Base-by-base conservation (phyloP, 306 rosid species). In the Cajanus cajan region DNA sequence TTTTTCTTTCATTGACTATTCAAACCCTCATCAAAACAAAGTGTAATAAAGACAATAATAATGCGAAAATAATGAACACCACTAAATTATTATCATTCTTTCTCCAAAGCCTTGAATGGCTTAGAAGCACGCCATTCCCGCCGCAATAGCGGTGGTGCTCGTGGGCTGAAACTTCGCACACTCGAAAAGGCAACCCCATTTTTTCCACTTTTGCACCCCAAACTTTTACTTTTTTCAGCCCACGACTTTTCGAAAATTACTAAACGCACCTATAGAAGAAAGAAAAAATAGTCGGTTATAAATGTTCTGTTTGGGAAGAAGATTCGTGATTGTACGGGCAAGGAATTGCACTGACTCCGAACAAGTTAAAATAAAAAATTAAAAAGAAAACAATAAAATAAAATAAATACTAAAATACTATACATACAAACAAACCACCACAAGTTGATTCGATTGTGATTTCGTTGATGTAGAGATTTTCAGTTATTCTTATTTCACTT, bases 121-220 rank as follows among this genome's bases (percentile, higher is more conserved):
- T 51, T 18, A 7, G 52, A 39, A 36, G 13, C 84, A 85, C 89
- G 88, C 93, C 88, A 87, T 86, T 81, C 74, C 82, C 88, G 95
- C 98, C 95, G 92, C 89, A 86, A 88, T 83, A 85, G 79, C 91
- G 95, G 97, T 88, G 86, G 89, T 72, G 85, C 48, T 66, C 47
- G 41, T 54, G 61, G 39, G n/a, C 10, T 24, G 37, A 83, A 58
- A 12, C 80, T 65, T 80, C 63, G 3, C 6, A 44, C 39, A 74
- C 28, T 71, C 65, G 73, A 79, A 64, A 77, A 82, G 87, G 76
- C 47, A 37, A 55, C 62, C 78, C 70, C 8, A 6, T 55, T 55
- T 62, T 59, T 10, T 18, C 47, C 31, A 65, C 66, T 9, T 68
- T 65, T 81, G 43, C 51, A 4, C 67, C 54, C 22, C 66, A 80